Evolutionary conservation across 352 stramenopile genomes (phyloP).

Genomic region (Lagenidium giganteum): DNA sequence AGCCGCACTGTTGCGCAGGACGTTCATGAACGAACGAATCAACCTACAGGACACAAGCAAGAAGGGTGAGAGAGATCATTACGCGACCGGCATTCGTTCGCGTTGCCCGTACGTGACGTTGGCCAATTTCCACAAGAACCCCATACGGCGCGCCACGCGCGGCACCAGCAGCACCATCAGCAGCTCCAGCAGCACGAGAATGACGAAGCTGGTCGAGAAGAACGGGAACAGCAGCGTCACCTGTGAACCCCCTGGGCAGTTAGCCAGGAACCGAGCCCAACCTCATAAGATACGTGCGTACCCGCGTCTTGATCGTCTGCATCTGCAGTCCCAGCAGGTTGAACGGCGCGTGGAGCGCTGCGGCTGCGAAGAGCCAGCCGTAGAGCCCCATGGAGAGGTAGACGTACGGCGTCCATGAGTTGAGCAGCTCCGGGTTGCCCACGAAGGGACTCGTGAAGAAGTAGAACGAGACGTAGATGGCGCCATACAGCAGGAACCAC

Average conservation of each 20-base stretch:
- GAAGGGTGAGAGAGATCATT: background rate
- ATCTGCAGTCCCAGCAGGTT: constrained; percentile 66
- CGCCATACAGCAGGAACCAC: constrained; percentile 80
- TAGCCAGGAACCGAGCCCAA: background rate
- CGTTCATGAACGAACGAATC: constrained; percentile 72
- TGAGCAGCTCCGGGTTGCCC: constrained; percentile 76
- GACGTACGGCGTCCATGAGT: constrained; percentile 84
- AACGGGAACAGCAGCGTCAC: constrained; percentile 85
- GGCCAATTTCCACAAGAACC: constrained; percentile 55
- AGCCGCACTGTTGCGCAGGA: constrained; percentile 74
- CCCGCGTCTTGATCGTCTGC: constrained; percentile 81
- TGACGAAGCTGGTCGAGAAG: constrained; percentile 77
- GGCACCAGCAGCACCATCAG: constrained; percentile 60
- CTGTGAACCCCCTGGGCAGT: constrained; percentile 21
- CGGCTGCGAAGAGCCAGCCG: constrained; percentile 75
- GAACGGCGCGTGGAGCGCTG: constrained; percentile 68
- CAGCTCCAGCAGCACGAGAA: constrained; percentile 67
- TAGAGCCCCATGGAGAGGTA: constrained; percentile 87
- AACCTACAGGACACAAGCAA: constrained; percentile 27
- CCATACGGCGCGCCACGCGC: constrained; percentile 40
- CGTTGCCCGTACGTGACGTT: constrained; percentile 54
- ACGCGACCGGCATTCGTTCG: background rate
- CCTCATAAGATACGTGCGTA: constrained; percentile 12
- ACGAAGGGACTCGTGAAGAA: constrained; percentile 88
- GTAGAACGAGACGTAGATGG: constrained; percentile 84